A percentile compares a stretch with the other conserved stretches of the same genome.
These are phyloP conservation scores for Capsicum rhomboideum DNA, from an alignment of 257 asterid species.

Conservation along the genomic window DNA sequence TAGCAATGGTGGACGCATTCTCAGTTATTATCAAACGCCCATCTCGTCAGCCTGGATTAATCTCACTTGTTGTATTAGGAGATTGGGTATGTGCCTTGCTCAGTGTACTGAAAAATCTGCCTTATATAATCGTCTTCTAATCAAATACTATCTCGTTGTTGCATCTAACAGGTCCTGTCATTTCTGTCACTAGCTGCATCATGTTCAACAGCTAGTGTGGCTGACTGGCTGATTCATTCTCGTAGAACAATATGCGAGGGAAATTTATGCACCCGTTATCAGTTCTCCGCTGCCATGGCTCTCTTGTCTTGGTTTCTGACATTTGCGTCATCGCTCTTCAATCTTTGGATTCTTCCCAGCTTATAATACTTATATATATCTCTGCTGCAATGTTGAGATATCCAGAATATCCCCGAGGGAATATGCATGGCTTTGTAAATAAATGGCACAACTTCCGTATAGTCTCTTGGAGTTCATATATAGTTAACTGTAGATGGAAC, in stretches of 20 bases:
- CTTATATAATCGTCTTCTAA: neutral
- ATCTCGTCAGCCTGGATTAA: constrained; percentile 44
- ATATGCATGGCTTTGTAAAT: constrained; percentile 12
- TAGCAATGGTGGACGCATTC: constrained; percentile 70
- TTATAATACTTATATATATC: neutral
- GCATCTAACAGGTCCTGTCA: constrained; percentile 43
- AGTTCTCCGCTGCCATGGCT: constrained; percentile 83
- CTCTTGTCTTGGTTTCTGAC: constrained; percentile 82
- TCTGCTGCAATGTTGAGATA: neutral
- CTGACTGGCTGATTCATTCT: constrained; percentile 49
- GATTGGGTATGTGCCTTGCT: constrained; percentile 55
- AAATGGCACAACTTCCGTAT: neutral
- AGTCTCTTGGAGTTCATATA: constrained; percentile 3
- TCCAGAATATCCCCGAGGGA: neutral
- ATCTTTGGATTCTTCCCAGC: constrained; percentile 70
- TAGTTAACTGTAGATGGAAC: neutral
- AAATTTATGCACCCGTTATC: constrained; percentile 63
- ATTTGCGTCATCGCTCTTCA: constrained; percentile 73
- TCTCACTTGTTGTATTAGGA: constrained; percentile 56
- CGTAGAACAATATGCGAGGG: constrained; percentile 39
- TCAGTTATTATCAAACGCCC: constrained; percentile 59
- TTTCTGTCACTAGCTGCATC: constrained; percentile 81
- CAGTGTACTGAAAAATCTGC: neutral
- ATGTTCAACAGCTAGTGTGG: constrained; percentile 69
- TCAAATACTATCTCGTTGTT: neutral